Conservation (phyloP, 2,329 filamentous ascomycete species). For the Ophiocordyceps sinensis region DNA sequence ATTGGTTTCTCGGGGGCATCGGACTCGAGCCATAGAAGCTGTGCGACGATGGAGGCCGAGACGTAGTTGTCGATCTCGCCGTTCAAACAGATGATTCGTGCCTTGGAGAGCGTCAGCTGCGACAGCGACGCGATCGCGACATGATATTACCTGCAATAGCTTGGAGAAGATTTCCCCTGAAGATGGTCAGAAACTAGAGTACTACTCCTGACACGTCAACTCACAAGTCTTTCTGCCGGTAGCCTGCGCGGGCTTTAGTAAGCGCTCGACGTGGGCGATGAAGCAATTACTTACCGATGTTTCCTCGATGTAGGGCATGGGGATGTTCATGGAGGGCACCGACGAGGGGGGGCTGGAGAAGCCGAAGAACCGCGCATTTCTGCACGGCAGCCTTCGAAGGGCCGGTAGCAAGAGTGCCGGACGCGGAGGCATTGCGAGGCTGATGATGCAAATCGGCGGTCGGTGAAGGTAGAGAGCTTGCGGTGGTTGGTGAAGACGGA, state of each 20-base stretch:
- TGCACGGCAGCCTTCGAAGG: slow-evolving; percentile 18
- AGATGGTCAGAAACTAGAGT: slow-evolving; percentile 4
- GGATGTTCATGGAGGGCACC: slow-evolving; percentile 24
- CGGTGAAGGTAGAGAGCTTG: neutral
- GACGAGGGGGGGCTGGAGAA: slow-evolving; percentile 19
- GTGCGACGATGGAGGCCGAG: slow-evolving; percentile 87
- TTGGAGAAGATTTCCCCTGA: slow-evolving; percentile 73
- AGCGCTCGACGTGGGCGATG: neutral
- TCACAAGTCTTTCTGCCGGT: slow-evolving; percentile 66
- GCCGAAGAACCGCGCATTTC: slow-evolving; percentile 26
- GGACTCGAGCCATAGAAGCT: slow-evolving; percentile 94
- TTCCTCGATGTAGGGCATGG: slow-evolving; percentile 43
- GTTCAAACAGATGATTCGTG: slow-evolving; percentile 89
- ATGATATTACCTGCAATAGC: slow-evolving; percentile 47
- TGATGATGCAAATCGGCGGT: neutral
- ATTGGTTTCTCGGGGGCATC: slow-evolving; percentile 92
- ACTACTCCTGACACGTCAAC: slow-evolving; percentile 8
- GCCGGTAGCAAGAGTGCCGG: slow-evolving; percentile 13
- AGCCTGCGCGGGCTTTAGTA: slow-evolving; percentile 34
- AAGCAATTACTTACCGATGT: slow-evolving; percentile 18
- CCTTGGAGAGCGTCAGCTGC: slow-evolving; percentile 29
- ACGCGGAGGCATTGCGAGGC: slow-evolving; percentile 14
- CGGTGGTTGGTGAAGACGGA: neutral
- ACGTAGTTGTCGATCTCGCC: slow-evolving; percentile 80
- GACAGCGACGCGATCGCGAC: neutral